phyloP scores from a whole-genome alignment of 352 stramenopile genomes.

The Globisporangium nagaii region DNA sequence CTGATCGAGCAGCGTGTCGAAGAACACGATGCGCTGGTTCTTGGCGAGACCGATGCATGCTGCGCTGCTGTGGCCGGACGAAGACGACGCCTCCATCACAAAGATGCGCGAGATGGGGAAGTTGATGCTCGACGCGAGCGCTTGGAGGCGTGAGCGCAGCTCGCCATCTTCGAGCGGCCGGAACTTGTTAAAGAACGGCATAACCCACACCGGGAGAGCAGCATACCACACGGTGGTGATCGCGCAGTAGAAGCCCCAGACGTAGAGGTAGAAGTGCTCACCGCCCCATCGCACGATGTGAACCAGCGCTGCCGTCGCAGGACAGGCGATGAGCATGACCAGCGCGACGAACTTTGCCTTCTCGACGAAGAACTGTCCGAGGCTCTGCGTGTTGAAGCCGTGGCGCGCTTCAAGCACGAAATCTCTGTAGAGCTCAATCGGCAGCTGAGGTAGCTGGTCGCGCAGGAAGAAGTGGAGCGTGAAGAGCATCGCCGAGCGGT shows the following conservation, averaged over 20 bases:
- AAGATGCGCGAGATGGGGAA: conserved; percentile 68
- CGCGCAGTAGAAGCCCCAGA: conserved; percentile 92
- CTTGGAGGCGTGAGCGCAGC: conserved; percentile 90
- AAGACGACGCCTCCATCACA: neutral
- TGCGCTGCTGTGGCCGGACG: neutral
- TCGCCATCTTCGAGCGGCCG: conserved; percentile 77
- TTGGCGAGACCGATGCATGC: neutral
- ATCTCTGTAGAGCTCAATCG: conserved; percentile 86
- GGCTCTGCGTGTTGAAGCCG: conserved; percentile 97
- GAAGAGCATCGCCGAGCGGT: conserved; percentile 62
- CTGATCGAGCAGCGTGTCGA: neutral
- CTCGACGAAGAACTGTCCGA: conserved; percentile 93
- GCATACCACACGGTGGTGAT: conserved; percentile 94
- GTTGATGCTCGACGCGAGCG: conserved; percentile 80
- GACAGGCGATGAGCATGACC: conserved; percentile 69
- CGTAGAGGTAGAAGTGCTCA: conserved; percentile 85
- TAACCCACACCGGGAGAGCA: conserved; percentile 94
- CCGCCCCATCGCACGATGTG: conserved; percentile 69
- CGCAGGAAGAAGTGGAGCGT: conserved; percentile 43
- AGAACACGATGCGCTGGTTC: neutral
- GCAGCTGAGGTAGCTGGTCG: conserved; percentile 48
- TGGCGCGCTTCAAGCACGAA: conserved; percentile 96
- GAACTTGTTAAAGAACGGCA: conserved; percentile 97
- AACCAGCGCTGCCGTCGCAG: conserved; percentile 51
- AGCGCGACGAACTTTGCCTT: conserved; percentile 91